Evolutionary conservation across 345 rosid genomes (phyloP), one percentile per base, ranked within the genome.

Genomic region (Excoecaria cochinchinensis): DNA sequence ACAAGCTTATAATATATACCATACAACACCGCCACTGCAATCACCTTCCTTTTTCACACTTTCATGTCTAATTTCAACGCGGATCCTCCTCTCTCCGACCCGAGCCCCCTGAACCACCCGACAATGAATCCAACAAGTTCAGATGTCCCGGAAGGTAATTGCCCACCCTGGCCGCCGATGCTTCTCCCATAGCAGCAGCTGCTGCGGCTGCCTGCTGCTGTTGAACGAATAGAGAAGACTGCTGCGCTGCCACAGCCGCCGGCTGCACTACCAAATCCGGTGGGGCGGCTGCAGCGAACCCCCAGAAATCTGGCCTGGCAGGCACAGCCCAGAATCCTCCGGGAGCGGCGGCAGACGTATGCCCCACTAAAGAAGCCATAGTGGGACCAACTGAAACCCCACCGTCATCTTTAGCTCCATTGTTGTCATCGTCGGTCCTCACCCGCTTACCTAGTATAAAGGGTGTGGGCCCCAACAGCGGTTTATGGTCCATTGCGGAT

Each of bases 271-370:
- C 86, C 88, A 91, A 79, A 83, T 91, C 98, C 39, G 86, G 87
- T 46, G 92, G 86, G 14, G 87, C 84, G 14, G 87, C 84, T 0
- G 87, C 79, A 0, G 86, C 89, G 22, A 91, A 93, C 63, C 97
- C 88, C 99, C 99, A 96, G 69, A 89, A 93, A 74, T 96, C 98
- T 0, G 93, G 77, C 80, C 97, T 81, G 4, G 90, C 86, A 4
- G 93, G 94, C 62, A 93, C 42, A 7, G 98, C 98, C 99, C 98
- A 95, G 76, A 95, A 91, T 22, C 98, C 99, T n/a, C 87, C 89
- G 0, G 89, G 47, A 36, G 46, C 12, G 1, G 78, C 67, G 3
- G 85, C 71, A 16, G 87, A 75, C 31, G 68, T 10, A 61, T 25
- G 67, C 5, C 90, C 90, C 62, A 83, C 79, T 21, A 85, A 70